Evolutionary conservation across 495 filamentous ascomycete genomes (phyloP).

Genomic region (Penicillium simplicissimum): DNA sequence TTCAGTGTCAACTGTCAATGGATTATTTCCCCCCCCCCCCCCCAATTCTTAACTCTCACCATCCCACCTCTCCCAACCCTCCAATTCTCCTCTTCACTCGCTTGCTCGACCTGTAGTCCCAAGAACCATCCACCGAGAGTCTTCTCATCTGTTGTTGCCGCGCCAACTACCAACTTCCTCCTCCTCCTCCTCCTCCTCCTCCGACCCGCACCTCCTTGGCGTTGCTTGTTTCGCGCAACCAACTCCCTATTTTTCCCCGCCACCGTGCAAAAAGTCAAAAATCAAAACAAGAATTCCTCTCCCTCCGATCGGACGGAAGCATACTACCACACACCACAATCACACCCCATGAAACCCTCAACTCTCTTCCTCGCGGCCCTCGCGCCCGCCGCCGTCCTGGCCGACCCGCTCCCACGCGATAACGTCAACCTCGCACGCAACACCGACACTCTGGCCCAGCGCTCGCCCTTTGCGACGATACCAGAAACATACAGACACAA

Average conservation of each 20-base stretch:
- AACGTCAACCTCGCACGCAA: constrained; percentile 25
- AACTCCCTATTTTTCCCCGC: not conserved
- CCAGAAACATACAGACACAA: constrained; percentile 20
- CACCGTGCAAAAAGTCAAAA: not conserved
- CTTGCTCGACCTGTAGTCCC: not conserved
- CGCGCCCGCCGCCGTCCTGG: constrained; percentile 37
- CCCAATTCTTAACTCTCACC: not conserved
- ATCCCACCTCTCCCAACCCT: not conserved
- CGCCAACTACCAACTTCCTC: constrained; percentile 30
- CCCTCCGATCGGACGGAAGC: not conserved
- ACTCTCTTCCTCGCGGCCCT: constrained; percentile 30
- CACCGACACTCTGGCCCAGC: constrained; percentile 28
- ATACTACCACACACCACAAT: not conserved
- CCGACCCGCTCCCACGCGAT: constrained; percentile 18
- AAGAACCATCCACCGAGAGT: not conserved
- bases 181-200: constrained; percentile 8
- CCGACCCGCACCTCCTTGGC: constrained; percentile 32
- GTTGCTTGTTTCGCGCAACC: constrained; percentile 30
- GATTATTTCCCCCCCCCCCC: constrained; percentile 9
- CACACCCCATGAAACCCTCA: constrained; percentile 37
- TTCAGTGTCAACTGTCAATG: constrained; percentile 16
- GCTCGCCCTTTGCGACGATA: constrained; percentile 32
- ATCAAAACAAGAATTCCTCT: not conserved
- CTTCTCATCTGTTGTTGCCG: constrained; percentile 24
- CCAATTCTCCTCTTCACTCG: not conserved